Evolutionary conservation across 345 rosid genomes (phyloP), one percentile per base, ranked within the genome.

Genomic region (Lepidium didymum): DNA sequence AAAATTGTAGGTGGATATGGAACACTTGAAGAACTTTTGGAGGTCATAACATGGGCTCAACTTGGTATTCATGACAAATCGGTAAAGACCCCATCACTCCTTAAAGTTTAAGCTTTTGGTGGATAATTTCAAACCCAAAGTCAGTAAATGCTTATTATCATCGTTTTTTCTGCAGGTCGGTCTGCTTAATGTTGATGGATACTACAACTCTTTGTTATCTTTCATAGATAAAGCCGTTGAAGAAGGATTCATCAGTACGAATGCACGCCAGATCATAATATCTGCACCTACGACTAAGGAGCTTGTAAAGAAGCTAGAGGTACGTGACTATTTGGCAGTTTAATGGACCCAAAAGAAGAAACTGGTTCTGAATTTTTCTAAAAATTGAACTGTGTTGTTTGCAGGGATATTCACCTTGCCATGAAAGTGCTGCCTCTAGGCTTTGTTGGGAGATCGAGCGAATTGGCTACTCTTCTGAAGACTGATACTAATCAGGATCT

Each of bases 151-250:
- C 56, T 52, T 35, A 43, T 33, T 5, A 13, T 4, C 15, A 61
- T 29, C 37, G 38, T 72, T 43, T n/a, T 25, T 52, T 49, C 18
- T 65, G 70, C 70, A 92, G 98, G 97, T 92, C 74, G 98, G 98
- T 57, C 74, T 92, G 93, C 78, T 92, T 64, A 92, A 92, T 77
- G 97, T 92, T 62, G 98, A 93, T 81, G 98, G 97, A 68, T 93
- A 86, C 88, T 93, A 88, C 80, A 88, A 93, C 76, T 88, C 98
- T 6, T 77, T 93, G 83, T 90, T 93, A 59, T 90, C 90, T 4
- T 93, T 93, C 69, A 83, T 93, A 49, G 97, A 93, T 75, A 90
- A 88, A 81, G 98, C 98, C 37, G 97, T 93, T 61, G 94, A 93
- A 84, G 98, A 90, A 62, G 96, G 98, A 18, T 93, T 93, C 75